Percentiles rank a stretch among this genome's conserved stretches.
Evolutionary conservation across 108 stramenopile species (phyloP).

Genomic region (Skeletonema grethae): DNA sequence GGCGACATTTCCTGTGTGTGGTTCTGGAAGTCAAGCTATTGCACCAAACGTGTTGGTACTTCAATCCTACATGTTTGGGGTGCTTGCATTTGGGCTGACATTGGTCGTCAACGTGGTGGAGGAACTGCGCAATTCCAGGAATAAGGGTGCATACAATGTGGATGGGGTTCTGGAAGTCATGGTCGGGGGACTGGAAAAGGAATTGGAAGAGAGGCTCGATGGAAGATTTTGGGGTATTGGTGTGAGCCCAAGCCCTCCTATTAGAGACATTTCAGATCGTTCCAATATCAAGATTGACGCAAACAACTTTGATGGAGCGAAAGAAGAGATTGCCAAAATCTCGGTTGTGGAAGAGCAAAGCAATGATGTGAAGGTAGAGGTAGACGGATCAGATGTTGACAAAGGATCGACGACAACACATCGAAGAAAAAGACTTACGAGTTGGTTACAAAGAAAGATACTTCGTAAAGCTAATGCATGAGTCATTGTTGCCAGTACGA

Average conservation of each 20-base stretch:
- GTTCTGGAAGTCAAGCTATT: constrained; percentile 47
- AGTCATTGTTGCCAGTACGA: neutral
- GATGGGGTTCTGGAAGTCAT: constrained; percentile 49
- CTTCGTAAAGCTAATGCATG: constrained; percentile 5
- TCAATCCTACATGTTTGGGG: constrained; percentile 51
- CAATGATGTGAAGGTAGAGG: neutral
- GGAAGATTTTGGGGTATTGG: constrained; percentile 39
- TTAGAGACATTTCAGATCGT: constrained; percentile 3
- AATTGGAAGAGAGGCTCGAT: constrained; percentile 37
- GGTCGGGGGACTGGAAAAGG: constrained; percentile 46
- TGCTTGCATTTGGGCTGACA: constrained; percentile 49
- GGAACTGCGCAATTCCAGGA: constrained; percentile 45
- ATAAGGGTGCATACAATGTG: constrained; percentile 49
- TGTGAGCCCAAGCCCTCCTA: constrained; percentile 29
- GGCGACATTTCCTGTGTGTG: constrained; percentile 46
- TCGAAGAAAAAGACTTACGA: constrained; percentile 20
- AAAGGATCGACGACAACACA: neutral
- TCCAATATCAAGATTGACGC: neutral
- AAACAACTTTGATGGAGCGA: neutral
- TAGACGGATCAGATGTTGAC: neutral
- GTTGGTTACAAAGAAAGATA: constrained; percentile 23
- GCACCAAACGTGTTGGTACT: constrained; percentile 43
- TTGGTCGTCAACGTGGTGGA: constrained; percentile 50
- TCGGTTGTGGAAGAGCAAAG: neutral
- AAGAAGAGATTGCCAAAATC: neutral